Conservation (phyloP, 163 green algal species). For the Scenedesmus sp. region DNA sequence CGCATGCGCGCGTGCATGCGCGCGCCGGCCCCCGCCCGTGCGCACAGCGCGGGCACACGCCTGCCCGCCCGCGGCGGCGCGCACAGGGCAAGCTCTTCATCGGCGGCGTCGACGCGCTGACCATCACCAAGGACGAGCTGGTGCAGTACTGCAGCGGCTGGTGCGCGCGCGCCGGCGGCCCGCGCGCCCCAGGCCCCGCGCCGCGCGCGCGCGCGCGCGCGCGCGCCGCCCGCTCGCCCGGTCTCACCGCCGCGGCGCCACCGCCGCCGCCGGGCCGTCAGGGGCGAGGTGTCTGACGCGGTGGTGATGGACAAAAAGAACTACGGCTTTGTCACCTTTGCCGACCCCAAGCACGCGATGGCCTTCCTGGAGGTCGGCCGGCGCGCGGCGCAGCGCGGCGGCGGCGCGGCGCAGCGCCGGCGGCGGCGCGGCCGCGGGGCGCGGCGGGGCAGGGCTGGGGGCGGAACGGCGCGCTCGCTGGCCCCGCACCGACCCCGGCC, state of each 20-base stretch:
- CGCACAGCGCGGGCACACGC: neutral
- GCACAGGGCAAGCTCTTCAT: conserved; percentile 75
- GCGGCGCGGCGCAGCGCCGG: neutral
- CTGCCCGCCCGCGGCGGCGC: neutral
- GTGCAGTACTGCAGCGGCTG: conserved; percentile 55
- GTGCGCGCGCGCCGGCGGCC: conserved; percentile 18
- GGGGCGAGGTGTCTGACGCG: conserved; percentile 72
- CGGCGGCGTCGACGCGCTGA: conserved; percentile 59
- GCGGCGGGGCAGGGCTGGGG: too few species aligned
- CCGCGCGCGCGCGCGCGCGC: too few species aligned
- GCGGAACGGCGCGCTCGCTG: too few species aligned
- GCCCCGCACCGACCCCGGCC: too few species aligned
- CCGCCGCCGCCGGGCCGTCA: conserved; percentile 22
- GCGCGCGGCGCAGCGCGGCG: neutral
- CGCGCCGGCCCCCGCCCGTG: too few species aligned
- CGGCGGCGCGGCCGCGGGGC: too few species aligned
- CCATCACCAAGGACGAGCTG: conserved; percentile 58
- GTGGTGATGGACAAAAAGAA: conserved; percentile 71
- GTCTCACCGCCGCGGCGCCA: too few species aligned
- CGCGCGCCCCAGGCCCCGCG: too few species aligned
- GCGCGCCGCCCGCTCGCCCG: too few species aligned
- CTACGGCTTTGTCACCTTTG: conserved; percentile 58
- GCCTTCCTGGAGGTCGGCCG: conserved; percentile 49
- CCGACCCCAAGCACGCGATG: conserved; percentile 47
- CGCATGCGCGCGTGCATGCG: neutral